Evolutionary conservation across 495 filamentous ascomycete genomes (phyloP).

Genomic region (Gamarada debralockiae): DNA sequence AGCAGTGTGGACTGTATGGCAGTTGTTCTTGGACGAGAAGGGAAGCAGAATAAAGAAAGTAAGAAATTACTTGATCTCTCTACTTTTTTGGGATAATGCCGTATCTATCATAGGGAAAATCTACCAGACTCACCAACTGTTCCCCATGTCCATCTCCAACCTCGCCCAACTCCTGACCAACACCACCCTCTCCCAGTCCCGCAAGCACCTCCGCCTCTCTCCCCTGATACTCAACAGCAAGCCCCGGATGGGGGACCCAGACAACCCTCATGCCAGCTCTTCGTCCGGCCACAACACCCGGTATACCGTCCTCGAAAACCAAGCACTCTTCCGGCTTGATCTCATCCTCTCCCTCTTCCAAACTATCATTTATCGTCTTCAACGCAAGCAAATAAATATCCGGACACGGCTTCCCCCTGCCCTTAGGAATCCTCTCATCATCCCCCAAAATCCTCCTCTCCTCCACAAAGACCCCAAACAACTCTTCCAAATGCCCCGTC

Average conservation of each 20-base stretch:
- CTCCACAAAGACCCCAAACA: constrained; percentile 9
- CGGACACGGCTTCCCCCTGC: constrained; percentile 33
- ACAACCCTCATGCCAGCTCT: constrained; percentile 41
- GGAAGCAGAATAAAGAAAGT: no score
- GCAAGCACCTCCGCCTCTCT: constrained; percentile 30
- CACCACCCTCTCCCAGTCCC: constrained; percentile 26
- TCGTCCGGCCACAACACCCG: constrained; percentile 40
- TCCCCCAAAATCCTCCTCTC: constrained; percentile 30
- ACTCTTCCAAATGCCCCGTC: neutral
- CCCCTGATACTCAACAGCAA: constrained; percentile 26
- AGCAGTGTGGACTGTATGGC: no score
- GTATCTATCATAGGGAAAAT: constrained; percentile 30
- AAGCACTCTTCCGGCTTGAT: constrained; percentile 34
- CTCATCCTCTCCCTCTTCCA: constrained; percentile 10
- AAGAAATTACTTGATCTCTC: no score
- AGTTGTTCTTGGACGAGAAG: no score
- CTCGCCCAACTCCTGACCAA: constrained; percentile 26
- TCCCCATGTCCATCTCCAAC: constrained; percentile 37
- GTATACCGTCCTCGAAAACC: constrained; percentile 42
- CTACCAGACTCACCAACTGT: constrained; percentile 28
- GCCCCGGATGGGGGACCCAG: constrained; percentile 37
- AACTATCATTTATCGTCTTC: constrained; percentile 26
- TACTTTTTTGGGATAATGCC: constrained; percentile 12
- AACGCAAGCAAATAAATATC: constrained; percentile 38
- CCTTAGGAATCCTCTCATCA: constrained; percentile 28